A percentile compares a stretch with the other conserved stretches of the same genome.
phyloP scores from a whole-genome alignment of 106 monocot genomes.

The Hemerocallis citrina region DNA sequence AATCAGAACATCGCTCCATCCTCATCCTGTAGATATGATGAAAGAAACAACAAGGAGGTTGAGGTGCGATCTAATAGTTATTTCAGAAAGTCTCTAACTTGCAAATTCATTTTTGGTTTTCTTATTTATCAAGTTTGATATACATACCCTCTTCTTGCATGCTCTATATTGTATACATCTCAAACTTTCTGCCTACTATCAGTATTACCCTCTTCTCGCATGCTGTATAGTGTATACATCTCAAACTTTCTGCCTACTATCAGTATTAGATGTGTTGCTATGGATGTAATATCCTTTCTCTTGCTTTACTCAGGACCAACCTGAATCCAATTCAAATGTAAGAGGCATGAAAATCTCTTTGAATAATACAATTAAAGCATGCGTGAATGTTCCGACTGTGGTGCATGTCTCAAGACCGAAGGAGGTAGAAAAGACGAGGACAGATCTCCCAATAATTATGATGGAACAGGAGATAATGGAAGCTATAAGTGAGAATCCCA shows the following conservation, averaged over 20 bases:
- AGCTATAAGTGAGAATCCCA: conserved; percentile 75
- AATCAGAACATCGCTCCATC: conserved; percentile 3
- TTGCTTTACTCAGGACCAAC: conserved; percentile 15
- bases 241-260: too few species aligned
- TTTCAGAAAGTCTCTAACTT: neutral
- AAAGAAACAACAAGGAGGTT: conserved; percentile 2
- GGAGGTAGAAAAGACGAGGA: conserved; percentile 71
- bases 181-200: neutral
- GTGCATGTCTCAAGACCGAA: conserved; percentile 69
- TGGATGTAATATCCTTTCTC: neutral
- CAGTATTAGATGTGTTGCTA: too few species aligned
- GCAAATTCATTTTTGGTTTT: neutral
- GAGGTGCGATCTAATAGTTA: conserved; percentile 7
- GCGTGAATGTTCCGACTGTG: conserved; percentile 28
- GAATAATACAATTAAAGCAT: conserved; percentile 3
- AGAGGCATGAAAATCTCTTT: neutral
- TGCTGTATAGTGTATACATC: too few species aligned
- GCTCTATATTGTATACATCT: too few species aligned
- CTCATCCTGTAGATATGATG: conserved; percentile 1
- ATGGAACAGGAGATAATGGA: conserved; percentile 99
- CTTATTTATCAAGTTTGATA: neutral
- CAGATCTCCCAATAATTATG: conserved; percentile 83
- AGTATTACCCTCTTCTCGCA: too few species aligned
- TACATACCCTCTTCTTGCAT: neutral
- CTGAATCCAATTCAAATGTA: neutral